A percentile compares a stretch with the other conserved stretches of the same genome.
phyloP scores from a whole-genome alignment of 148 eudicot genomes.

The Cornus suecica region DNA sequence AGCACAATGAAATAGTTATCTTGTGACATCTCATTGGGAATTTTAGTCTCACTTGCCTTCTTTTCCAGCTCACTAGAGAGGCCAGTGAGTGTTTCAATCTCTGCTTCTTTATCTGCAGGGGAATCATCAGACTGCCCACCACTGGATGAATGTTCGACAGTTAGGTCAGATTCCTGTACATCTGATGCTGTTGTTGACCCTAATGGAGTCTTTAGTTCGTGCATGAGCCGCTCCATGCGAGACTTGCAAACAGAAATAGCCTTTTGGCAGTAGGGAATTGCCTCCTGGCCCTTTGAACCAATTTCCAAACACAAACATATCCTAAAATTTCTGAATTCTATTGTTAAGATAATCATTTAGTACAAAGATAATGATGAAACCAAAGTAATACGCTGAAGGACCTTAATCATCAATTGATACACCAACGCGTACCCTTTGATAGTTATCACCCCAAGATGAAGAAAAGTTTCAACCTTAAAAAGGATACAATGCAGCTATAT shows the following conservation, averaged over 20 bases:
- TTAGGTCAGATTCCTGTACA: constrained; percentile 32
- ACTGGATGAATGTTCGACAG: constrained; percentile 35
- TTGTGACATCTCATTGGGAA: not conserved
- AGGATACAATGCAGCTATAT: constrained; percentile 92
- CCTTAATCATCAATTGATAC: not conserved
- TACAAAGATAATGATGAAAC: not conserved
- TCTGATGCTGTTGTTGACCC: constrained; percentile 25
- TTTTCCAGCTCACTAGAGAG: constrained; percentile 76
- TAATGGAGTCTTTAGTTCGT: constrained; percentile 42
- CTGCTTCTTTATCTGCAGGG: constrained; percentile 50
- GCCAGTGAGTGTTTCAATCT: constrained; percentile 58
- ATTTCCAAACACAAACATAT: constrained; percentile 82
- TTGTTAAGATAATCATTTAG: constrained; percentile 45
- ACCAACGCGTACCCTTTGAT: not conserved
- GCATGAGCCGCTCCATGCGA: constrained; percentile 59
- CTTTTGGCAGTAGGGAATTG: constrained; percentile 85
- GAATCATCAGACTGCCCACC: constrained; percentile 31
- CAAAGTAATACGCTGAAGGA: not conserved
- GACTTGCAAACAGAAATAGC: constrained; percentile 80
- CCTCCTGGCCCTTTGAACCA: constrained; percentile 76
- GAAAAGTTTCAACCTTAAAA: constrained; percentile 3
- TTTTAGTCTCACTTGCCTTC: constrained; percentile 52
- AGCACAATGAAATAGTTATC: not conserved
- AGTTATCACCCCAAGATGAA: not conserved
- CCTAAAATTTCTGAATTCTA: constrained; percentile 69